Base-by-base conservation (phyloP, 495 filamentous ascomycete genomes). In the Cercophora sp. region DNA sequence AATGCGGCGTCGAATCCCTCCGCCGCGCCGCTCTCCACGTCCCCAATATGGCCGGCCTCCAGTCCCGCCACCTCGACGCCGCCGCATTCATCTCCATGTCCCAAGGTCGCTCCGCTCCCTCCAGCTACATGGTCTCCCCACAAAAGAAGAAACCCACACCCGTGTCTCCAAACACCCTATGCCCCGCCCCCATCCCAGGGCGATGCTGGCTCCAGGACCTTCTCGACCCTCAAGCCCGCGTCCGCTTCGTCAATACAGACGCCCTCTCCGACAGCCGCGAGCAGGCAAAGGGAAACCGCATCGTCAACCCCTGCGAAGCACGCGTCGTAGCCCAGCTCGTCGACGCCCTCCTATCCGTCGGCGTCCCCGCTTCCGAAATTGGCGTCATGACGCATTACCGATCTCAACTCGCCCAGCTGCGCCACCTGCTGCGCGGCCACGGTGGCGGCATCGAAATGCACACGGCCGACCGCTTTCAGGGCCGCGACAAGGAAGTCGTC, bases 371-470 rank as follows among this genome's bases (percentile, higher is more conserved):
- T 0, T 73, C 71, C 5, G 85, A 90, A 36, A 92, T 98, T 42
- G 93, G 93, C n/a, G 85, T 97, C 57, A 96, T 98, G 65, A 95
- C 93, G n/a, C 88, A 96, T 66, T 98, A 98, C 72, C 88, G 92
- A 56, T 91, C 88, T 25, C 93, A 98, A 65, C 85, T 98, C 0
- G 67, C 75, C 0, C 61, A 77, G 13, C 66, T 81, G 0, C 75
- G 74, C 31, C 69, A 80, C 26, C 57, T 65, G 4, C 66, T 80
- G 1, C 65, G 70, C 34, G 46, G 56, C 5, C 58, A 68, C 41
- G 23, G 44, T 10, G 19, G 32, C 41, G 29, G 19, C n/a, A 81
- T 98, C 10, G 93, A 98, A 68, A 89, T 96, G 80, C 89, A 96
- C 69, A 96, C 93, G 0, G 88, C 93, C 4, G 93, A 98, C 62